Conservation (phyloP, 2,329 filamentous ascomycete species). For the Alternaria postmessia region DNA sequence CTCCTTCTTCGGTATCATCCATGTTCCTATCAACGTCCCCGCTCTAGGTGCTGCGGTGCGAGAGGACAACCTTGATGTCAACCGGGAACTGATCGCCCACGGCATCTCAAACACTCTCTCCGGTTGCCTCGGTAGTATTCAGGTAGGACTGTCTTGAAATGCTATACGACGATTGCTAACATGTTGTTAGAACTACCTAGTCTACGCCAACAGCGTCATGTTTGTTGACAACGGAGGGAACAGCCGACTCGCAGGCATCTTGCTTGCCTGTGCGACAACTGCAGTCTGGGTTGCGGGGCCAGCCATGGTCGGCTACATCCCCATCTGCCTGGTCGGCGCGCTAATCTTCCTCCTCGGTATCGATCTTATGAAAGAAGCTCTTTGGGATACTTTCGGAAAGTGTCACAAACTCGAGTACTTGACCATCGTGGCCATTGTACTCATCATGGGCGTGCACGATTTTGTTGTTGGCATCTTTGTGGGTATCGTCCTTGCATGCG, state of each 20-base stretch:
- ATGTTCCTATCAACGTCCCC: constrained; percentile 97
- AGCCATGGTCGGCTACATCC: constrained; percentile 89
- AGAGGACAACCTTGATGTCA: constrained; percentile 90
- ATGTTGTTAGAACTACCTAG: constrained; percentile 81
- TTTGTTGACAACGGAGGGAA: constrained; percentile 94
- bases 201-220: constrained; percentile 96
- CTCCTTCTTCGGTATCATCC: constrained; percentile 95
- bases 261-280: constrained; percentile 82
- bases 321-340: constrained; percentile 94
- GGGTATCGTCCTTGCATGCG: constrained; percentile 89
- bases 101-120: constrained; percentile 93
- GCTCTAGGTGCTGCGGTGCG: constrained; percentile 88
- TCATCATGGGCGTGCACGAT: constrained; percentile 96
- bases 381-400: constrained; percentile 89
- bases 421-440: constrained; percentile 85
- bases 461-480: constrained; percentile 94
- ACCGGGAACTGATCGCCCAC: constrained; percentile 90
- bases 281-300: constrained; percentile 87
- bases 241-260: constrained; percentile 81
- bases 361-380: constrained; percentile 85
- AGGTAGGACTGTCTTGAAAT: constrained; percentile 50
- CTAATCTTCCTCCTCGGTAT: constrained; percentile 96
- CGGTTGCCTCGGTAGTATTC: constrained; percentile 84
- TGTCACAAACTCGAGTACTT: constrained; percentile 86
- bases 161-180: constrained; percentile 25